Base-by-base conservation (phyloP, 495 filamentous ascomycete species). In the Pyrenopolyporus hunteri region DNA sequence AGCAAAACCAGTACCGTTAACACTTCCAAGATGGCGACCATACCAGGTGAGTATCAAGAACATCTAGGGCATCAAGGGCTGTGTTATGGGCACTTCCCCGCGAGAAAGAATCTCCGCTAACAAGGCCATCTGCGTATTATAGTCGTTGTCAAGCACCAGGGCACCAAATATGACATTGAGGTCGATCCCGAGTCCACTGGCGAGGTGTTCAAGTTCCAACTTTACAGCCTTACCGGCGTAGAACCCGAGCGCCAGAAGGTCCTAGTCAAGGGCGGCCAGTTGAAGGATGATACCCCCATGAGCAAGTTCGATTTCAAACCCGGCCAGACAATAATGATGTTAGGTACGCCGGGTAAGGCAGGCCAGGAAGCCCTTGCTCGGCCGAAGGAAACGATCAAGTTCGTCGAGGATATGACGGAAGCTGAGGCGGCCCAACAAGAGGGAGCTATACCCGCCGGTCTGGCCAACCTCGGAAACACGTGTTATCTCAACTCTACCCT, bases 401-500 rank as follows among this genome's bases (percentile, higher is more conserved):
- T 98, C 66, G 71, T 96, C 63, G 94, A 98, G 73, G 94, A 98
- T 71, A 97, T 98, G 94, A 96, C 92, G 3, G 94, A 94, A 69
- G 93, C 93, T 17, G 93, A 98, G 71, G 85, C 86, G 23, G 95
- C 94, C 17, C 87, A 84, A 69, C 81, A 85, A 60, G 88, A 86
- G 42, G 93, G 91, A 35, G 94, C 93, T 36, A 91, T 79, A 42
- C 94, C 94, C 9, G 90, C 94, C 53, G 94, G 94, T 25, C 73
- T 98, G 59, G 84, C 92, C 70, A 98, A 98, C 66, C 78, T 97
- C 57, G 94, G 94, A 19, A 98, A 98, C 70, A 98, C 94, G 1
- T 98, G 94, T 79, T 98, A 98, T 71, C 85, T 98, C 69, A 98
- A 98, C 79, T 92, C 95, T 17, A 97, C 94, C 0, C 82, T 98